These are phyloP conservation scores for Cylindrodendrum hubeiense DNA, from an alignment of 2,329 filamentous ascomycete genomes.

Conservation along the genomic window DNA sequence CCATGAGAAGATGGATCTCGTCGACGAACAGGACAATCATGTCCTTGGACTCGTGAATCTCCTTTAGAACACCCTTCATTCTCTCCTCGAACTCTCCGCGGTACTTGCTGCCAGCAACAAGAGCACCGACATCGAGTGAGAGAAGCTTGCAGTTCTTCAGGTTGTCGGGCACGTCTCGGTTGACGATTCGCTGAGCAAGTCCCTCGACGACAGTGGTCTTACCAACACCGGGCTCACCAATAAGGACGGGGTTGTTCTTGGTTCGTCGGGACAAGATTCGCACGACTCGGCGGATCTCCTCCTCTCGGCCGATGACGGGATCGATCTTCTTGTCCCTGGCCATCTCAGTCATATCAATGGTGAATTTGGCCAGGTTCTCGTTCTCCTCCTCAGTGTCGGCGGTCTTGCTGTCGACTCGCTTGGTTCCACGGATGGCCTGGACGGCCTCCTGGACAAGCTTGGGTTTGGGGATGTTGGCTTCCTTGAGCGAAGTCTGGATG, in stretches of 20 bases:
- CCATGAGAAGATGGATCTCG: slow-evolving; percentile 99
- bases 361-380: slow-evolving; percentile 98
- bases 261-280: slow-evolving; percentile 92
- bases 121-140: slow-evolving; percentile 92
- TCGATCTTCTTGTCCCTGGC: slow-evolving; percentile 98
- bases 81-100: slow-evolving; percentile 98
- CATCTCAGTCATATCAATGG: slow-evolving; percentile 97
- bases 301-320: slow-evolving; percentile 95
- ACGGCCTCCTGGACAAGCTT: slow-evolving; percentile 94
- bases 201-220: slow-evolving; percentile 99
- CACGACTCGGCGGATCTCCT: slow-evolving; percentile 92
- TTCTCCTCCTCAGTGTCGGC: slow-evolving; percentile 93
- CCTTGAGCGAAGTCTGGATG: slow-evolving; percentile 81
- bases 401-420: slow-evolving; percentile 94
- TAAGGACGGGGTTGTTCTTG: slow-evolving; percentile 98
- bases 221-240: slow-evolving; percentile 97
- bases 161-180: slow-evolving; percentile 95
- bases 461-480: slow-evolving; percentile 90
- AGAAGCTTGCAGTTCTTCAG: slow-evolving; percentile 93
- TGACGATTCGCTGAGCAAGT: slow-evolving; percentile 94
- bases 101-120: slow-evolving; percentile 98
- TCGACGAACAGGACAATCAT: slow-evolving; percentile 99
- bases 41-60: slow-evolving; percentile 93
- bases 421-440: slow-evolving; percentile 90
- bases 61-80: slow-evolving; percentile 99